phyloP scores from a whole-genome alignment of 2,329 filamentous ascomycete genomes.

The Botryotinia narcissicola region DNA sequence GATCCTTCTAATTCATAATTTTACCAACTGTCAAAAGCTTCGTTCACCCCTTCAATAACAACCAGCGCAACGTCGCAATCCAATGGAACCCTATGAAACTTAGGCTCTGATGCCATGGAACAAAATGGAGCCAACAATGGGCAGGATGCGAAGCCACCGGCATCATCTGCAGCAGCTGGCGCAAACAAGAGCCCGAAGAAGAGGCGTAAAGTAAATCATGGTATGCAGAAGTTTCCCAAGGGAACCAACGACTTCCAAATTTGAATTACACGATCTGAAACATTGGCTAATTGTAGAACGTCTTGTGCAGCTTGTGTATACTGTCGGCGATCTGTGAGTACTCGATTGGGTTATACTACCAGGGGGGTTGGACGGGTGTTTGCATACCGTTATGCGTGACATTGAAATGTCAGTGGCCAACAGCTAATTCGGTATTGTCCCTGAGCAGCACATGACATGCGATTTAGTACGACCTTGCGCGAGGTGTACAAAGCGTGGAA shows the following conservation, averaged over 20 bases:
- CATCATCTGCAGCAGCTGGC: slow-evolving; percentile 36
- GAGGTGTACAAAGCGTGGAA: slow-evolving; percentile 96
- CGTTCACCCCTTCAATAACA: slow-evolving; percentile 22
- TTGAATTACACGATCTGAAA: slow-evolving; percentile 31
- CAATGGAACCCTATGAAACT: slow-evolving; percentile 38
- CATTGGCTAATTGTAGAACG: slow-evolving; percentile 38
- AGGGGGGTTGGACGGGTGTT: slow-evolving; percentile 27
- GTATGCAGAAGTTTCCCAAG: slow-evolving; percentile 50
- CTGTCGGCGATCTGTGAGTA: slow-evolving; percentile 84
- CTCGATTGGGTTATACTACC: slow-evolving; percentile 38
- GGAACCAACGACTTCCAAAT: slow-evolving; percentile 28
- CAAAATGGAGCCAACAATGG: slow-evolving; percentile 38
- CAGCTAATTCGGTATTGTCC: slow-evolving; percentile 39
- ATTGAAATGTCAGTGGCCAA: slow-evolving; percentile 36
- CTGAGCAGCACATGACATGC: slow-evolving; percentile 80
- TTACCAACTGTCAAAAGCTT: slow-evolving; percentile 16
- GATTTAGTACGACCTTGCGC: slow-evolving; percentile 83
- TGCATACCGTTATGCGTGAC: slow-evolving; percentile 37
- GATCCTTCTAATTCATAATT: slow-evolving; percentile 1
- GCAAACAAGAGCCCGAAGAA: slow-evolving; percentile 67
- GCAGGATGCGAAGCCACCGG: slow-evolving; percentile 37
- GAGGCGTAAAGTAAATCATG: slow-evolving; percentile 85
- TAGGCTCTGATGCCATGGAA: slow-evolving; percentile 40
- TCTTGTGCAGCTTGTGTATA: slow-evolving; percentile 75
- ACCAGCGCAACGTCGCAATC: slow-evolving; percentile 33